Conservation (phyloP, 2,329 filamentous ascomycete species). For the Ascochyta koolunga region DNA sequence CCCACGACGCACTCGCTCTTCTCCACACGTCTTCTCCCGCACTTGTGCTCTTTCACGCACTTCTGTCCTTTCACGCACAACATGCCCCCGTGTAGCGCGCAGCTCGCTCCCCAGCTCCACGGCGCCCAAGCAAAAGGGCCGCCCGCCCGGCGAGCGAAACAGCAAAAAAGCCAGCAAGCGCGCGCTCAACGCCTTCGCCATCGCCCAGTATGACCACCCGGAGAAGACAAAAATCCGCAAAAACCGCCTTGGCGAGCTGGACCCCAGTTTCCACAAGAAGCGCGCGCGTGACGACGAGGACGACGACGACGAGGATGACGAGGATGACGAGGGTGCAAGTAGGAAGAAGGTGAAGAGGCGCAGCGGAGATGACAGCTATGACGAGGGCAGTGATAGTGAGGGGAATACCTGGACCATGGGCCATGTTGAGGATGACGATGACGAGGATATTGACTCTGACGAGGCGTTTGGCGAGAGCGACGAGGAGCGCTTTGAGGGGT, state of each 20-base stretch:
- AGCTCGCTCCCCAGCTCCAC: constrained; percentile 41
- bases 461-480: constrained; percentile 91
- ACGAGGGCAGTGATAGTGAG: constrained; percentile 81
- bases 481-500: constrained; percentile 82
- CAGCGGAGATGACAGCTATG: constrained; percentile 60
- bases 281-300: constrained; percentile 58
- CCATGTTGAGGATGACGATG: constrained; percentile 68
- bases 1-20: not conserved
- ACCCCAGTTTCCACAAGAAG: constrained; percentile 51
- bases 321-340: constrained; percentile 31
- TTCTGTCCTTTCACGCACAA: constrained; percentile 13
- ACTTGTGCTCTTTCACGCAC: too few species aligned
- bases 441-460: constrained; percentile 73
- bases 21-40: not conserved
- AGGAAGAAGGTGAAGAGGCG: constrained; percentile 41
- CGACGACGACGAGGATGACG: constrained; percentile 46
- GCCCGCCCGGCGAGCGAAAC: constrained; percentile 40
- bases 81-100: constrained; percentile 56
- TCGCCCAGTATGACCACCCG: constrained; percentile 64
- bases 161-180: constrained; percentile 59
- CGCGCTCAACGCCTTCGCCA: constrained; percentile 67
- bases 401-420: constrained; percentile 87
- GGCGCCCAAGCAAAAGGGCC: constrained; percentile 30
- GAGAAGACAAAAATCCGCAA: constrained; percentile 60
- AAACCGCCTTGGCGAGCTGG: constrained; percentile 63